phyloP scores from a whole-genome alignment of 768 basidiomycete species.

The Suillus weaverae region DNA sequence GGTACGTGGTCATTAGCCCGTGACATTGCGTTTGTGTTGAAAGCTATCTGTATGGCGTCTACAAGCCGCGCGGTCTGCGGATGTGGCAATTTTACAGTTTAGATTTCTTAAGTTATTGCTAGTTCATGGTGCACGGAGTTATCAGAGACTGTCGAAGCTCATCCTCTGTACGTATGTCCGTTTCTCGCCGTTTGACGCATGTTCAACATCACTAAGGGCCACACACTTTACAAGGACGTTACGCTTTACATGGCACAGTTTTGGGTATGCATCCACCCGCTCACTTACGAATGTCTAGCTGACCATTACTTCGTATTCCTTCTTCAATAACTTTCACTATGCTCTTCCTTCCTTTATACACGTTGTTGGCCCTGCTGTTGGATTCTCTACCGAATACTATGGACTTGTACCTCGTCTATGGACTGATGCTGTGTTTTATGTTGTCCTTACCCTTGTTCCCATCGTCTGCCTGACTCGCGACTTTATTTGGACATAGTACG shows the following conservation, averaged over 20 bases:
- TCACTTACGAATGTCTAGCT: neutral
- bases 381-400: slow-evolving; percentile 86
- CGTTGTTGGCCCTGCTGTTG: slow-evolving; percentile 77
- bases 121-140: slow-evolving; percentile 99
- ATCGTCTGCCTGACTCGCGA: slow-evolving; percentile 84
- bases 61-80: slow-evolving; percentile 97
- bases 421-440: slow-evolving; percentile 87
- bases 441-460: slow-evolving; percentile 82
- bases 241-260: slow-evolving; percentile 98
- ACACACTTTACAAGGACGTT: slow-evolving; percentile 98
- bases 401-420: slow-evolving; percentile 89
- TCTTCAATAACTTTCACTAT: slow-evolving; percentile 99
- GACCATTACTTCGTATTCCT: slow-evolving; percentile 60
- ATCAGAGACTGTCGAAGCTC: slow-evolving; percentile 89
- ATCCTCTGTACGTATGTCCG: slow-evolving; percentile 75
- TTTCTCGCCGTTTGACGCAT: neutral
- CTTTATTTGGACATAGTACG: slow-evolving; percentile 95
- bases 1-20: slow-evolving; percentile 41
- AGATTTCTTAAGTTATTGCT: slow-evolving; percentile 89
- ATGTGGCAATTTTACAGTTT: slow-evolving; percentile 98
- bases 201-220: slow-evolving; percentile 4
- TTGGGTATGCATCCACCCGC: slow-evolving; percentile 62
- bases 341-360: slow-evolving; percentile 90
- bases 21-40: neutral
- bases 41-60: slow-evolving; percentile 59